Base-by-base conservation (phyloP, 2,329 filamentous ascomycete species). In the Fusarium sp. region DNA sequence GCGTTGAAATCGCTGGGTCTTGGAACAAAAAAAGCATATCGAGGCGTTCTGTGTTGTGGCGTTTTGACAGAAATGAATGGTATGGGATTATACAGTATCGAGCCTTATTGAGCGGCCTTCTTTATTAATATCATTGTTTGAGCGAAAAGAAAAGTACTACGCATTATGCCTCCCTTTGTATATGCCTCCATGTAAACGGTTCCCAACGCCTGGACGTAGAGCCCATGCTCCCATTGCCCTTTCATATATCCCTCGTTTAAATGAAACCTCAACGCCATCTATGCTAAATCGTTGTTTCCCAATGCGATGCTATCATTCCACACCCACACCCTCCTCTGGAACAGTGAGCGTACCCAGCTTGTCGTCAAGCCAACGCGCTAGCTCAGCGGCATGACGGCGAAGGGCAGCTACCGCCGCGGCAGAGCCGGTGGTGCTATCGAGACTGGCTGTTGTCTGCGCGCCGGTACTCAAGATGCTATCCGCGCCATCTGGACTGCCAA, bases 291-390 rank as follows among this genome's bases (percentile, higher is more conserved):
- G 58, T 40, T 59, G 45, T 51, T 44, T 52, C 55, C 44, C 59
- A 65, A 70, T 41, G 27, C 53, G 51, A 12, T 40, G 24, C n/a
- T 24, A 44, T 62, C 60, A 78, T 65, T 77, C 74, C 11, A 80
- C 73, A 11, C 82, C 82, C 24, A 85, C 80, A 8, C 83, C 84
- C 55, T 88, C 86, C 51, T 87, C 84, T 0, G 87, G 86, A 29
- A 89, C 83, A 16, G 79, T 79, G 64, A 90, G 75, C 16, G 82
- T 80, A 8, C 85, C 85, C 8, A 91, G 81, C 79, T 86, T 86
- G n/a, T 86, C 85, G 67, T 91, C 88, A 69, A 91, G 76, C 84
- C 86, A 88, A 58, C 82, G 80, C 25, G 86, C 87, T 58, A 91
- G 80, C 68, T 90, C 87, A 70, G 88, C 86, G 6, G 87, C 86